These are phyloP conservation scores for Ceratobasidium sp. DNA, from an alignment of 1,284 basidiomycete genomes.

Conservation along the genomic window DNA sequence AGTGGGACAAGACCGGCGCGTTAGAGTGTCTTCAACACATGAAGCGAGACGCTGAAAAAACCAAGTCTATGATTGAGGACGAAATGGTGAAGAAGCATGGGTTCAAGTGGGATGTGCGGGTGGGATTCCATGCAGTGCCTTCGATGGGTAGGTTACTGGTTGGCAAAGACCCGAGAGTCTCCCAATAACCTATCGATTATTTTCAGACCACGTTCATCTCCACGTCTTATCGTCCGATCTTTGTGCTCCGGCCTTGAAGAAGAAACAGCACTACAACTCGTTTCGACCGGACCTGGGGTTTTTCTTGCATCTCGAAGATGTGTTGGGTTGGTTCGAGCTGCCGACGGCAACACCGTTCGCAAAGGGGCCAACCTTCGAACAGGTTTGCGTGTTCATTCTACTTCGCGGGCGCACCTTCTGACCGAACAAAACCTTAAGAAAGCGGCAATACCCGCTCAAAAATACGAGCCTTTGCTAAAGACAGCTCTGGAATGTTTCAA, in stretches of 20 bases:
- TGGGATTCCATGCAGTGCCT: slow-evolving; percentile 88
- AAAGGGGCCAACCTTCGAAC: slow-evolving; percentile 56
- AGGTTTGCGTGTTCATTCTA: slow-evolving; percentile 3
- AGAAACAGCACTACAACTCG: slow-evolving; percentile 94
- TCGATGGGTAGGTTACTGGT: slow-evolving; percentile 59
- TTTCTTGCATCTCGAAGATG: slow-evolving; percentile 81
- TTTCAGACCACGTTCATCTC: slow-evolving; percentile 79
- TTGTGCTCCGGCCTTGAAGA: slow-evolving; percentile 78
- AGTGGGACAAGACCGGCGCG: slow-evolving; percentile 63
- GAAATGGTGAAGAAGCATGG: slow-evolving; percentile 86
- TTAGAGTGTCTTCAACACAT: slow-evolving; percentile 67
- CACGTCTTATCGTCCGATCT: slow-evolving; percentile 91
- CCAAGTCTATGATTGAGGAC: slow-evolving; percentile 66
- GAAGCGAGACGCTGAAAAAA: slow-evolving; percentile 66
- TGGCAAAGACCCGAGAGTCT: not conserved
- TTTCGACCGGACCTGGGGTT: slow-evolving; percentile 90
- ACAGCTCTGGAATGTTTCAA: slow-evolving; percentile 74
- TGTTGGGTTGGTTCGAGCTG: slow-evolving; percentile 78
- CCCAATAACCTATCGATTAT: slow-evolving; percentile 3
- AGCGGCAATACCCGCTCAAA: slow-evolving; percentile 61
- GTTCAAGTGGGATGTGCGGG: slow-evolving; percentile 81
- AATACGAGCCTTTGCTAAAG: slow-evolving; percentile 76
- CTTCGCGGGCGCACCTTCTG: not conserved
- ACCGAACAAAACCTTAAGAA: slow-evolving; percentile 58
- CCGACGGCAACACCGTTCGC: slow-evolving; percentile 63